Percentiles rank a stretch among this genome's conserved stretches.
phyloP scores from a whole-genome alignment of 768 basidiomycete genomes.

The Trametes cubensis region DNA sequence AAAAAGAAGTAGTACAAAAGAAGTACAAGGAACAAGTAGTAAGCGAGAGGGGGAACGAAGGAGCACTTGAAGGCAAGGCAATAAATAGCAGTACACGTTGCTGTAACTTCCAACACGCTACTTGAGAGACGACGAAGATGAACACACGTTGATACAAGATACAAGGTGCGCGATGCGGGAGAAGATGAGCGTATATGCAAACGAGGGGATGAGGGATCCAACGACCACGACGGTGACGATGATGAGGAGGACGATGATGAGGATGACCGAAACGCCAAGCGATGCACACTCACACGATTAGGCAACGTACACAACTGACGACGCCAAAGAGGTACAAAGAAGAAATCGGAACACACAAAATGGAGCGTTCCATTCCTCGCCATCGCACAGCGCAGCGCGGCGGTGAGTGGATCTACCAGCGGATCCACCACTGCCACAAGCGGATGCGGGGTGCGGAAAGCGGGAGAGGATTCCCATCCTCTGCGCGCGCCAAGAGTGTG shows the following conservation, averaged over 20 bases:
- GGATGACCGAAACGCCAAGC: not conserved
- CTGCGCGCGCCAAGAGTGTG: slow-evolving; percentile 1
- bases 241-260: too few species aligned
- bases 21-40: not conserved
- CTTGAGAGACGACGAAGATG: too few species aligned
- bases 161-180: not conserved
- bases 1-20: not conserved
- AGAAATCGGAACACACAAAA: not conserved
- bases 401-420: not conserved
- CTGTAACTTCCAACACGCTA: not conserved
- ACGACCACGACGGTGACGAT: too few species aligned
- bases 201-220: not conserved
- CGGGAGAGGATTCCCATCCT: not conserved
- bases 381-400: not conserved
- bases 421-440: slow-evolving; percentile 1
- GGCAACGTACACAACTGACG: slow-evolving; percentile 1
- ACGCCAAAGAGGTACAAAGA: not conserved
- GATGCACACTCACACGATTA: not conserved
- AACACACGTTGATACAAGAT: not conserved
- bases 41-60: not conserved
- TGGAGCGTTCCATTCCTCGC: slow-evolving; percentile 10
- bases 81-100: slow-evolving; percentile 19
- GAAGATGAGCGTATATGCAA: not conserved
- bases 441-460: not conserved
- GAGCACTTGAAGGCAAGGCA: slow-evolving; percentile 3